Conservation (phyloP, 345 rosid genomes). For the Hevea brasiliensis region DNA sequence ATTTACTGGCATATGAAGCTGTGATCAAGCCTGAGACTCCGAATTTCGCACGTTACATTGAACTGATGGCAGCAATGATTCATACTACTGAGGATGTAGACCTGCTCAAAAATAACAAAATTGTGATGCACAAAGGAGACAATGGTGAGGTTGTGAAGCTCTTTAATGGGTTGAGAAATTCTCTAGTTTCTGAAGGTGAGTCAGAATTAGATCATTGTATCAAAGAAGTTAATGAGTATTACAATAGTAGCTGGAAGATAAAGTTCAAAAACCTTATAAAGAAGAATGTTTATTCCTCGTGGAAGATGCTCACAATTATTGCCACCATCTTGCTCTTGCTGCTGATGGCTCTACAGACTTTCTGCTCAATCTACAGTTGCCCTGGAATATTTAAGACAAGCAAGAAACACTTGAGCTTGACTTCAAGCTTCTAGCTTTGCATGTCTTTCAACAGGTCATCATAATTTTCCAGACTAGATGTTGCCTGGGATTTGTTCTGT, state of each 20-base stretch:
- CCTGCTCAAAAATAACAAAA: background rate
- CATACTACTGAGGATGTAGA: background rate
- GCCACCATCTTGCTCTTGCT: constrained; percentile 4
- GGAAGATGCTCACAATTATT: background rate
- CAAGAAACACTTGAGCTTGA: background rate
- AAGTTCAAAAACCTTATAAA: background rate
- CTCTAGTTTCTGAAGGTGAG: background rate
- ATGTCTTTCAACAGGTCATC: background rate
- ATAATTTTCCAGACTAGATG: too few relatives aligned
- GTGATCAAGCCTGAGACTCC: background rate
- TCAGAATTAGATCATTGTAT: background rate
- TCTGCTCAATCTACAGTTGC: background rate
- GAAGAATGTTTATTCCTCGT: background rate
- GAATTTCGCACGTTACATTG: background rate
- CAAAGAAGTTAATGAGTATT: background rate
- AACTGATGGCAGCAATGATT: constrained; percentile 5
- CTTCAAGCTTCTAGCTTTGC: background rate
- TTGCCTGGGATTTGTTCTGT: too few relatives aligned
- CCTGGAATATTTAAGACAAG: background rate
- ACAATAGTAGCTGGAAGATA: background rate
- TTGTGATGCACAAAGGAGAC: background rate
- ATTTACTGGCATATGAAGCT: constrained; percentile 8
- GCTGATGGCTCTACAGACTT: background rate
- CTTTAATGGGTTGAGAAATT: background rate
- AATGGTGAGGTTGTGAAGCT: background rate